Conservation (phyloP, 2,329 filamentous ascomycete species). For the Cadophora sp. region DNA sequence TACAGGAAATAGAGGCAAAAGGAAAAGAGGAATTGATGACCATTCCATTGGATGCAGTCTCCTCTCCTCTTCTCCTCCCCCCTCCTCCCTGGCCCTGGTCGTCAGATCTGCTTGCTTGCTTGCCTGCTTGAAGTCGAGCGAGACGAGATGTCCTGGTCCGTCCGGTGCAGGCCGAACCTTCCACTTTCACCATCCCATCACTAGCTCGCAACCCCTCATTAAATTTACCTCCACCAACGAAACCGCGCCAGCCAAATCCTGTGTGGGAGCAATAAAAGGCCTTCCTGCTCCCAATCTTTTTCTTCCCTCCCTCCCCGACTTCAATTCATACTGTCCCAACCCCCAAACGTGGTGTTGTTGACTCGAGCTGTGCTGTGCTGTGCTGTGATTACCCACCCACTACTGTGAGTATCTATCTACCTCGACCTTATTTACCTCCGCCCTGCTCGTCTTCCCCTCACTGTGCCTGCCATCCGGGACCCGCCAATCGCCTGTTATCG, state of each 20-base stretch:
- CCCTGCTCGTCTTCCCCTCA: constrained; percentile 28
- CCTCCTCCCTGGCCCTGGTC: neutral
- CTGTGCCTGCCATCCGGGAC: constrained; percentile 20
- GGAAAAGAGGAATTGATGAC: constrained; percentile 10
- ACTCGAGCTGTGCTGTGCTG: constrained; percentile 19
- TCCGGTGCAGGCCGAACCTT: constrained; percentile 19
- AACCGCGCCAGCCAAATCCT: constrained; percentile 3
- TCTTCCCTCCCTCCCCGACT: constrained; percentile 16
- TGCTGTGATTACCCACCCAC: constrained; percentile 2
- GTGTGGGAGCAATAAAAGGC: constrained; percentile 23
- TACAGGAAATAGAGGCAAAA: neutral
- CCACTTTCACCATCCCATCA: constrained; percentile 1
- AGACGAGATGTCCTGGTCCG: constrained; percentile 11
- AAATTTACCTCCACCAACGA: constrained; percentile 17
- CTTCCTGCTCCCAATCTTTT: constrained; percentile 14
- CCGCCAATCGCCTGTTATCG: constrained; percentile 38
- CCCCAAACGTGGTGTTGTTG: constrained; percentile 19
- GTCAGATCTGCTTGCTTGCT: constrained; percentile 6
- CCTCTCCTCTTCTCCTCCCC: neutral
- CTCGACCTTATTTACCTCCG: neutral
- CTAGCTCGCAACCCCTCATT: constrained; percentile 16
- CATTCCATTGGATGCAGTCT: constrained; percentile 10
- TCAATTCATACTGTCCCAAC: constrained; percentile 6
- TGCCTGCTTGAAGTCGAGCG: neutral
- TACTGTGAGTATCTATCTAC: constrained; percentile 12